Evolutionary conservation across 2,329 filamentous ascomycete species (phyloP).

Genomic region (Sclerotinia minor): DNA sequence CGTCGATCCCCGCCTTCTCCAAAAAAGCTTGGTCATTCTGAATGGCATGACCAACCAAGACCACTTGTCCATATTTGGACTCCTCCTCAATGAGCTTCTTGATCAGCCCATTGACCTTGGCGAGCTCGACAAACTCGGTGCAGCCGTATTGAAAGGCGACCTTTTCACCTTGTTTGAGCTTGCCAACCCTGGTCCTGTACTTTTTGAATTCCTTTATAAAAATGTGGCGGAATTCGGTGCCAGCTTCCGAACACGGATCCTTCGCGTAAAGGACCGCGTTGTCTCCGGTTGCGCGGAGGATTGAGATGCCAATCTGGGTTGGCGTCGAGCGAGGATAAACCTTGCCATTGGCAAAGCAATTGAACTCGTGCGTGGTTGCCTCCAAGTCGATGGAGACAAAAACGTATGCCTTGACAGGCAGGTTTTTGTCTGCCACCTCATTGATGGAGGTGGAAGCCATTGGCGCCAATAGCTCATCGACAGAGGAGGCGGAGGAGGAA

Average conservation of each 20-base stretch:
- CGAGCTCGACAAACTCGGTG: background rate
- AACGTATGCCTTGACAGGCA: background rate
- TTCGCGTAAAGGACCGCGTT: background rate
- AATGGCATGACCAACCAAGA: constrained; percentile 10
- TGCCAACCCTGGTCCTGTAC: background rate
- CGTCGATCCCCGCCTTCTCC: background rate
- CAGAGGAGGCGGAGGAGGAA: background rate
- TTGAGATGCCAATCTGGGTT: constrained; percentile 8
- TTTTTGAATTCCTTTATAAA: background rate
- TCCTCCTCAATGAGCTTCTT: background rate
- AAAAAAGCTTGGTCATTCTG: background rate
- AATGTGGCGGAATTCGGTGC: background rate
- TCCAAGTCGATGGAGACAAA: constrained; percentile 17
- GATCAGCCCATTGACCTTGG: background rate
- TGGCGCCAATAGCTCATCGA: background rate
- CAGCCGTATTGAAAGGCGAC: background rate
- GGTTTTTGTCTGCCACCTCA: background rate
- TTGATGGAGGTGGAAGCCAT: background rate
- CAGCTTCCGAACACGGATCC: background rate
- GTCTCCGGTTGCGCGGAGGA: background rate
- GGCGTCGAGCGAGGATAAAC: background rate
- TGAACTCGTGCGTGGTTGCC: background rate
- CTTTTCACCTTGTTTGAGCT: background rate
- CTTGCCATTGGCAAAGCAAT: background rate
- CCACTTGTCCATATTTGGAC: background rate